Conservation (phyloP, 306 rosid species). For the Citrullus amarus region DNA sequence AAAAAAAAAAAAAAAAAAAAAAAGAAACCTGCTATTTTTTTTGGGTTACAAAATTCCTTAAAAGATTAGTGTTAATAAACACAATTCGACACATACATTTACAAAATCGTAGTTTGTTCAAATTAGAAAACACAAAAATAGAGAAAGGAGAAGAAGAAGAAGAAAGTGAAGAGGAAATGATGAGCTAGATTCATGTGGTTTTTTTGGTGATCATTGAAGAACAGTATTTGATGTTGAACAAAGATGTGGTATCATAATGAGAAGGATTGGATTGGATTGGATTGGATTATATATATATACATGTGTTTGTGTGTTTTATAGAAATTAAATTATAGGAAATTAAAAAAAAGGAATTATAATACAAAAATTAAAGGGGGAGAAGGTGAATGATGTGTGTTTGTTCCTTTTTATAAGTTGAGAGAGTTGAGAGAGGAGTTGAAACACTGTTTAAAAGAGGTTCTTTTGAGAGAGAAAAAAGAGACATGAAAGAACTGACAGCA, state of each 20-base stretch:
- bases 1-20: too few relatives aligned
- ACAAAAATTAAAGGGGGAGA: neutral
- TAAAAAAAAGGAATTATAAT: too few relatives aligned
- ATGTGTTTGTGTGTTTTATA: too few relatives aligned
- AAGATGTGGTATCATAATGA: neutral
- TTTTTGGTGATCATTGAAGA: neutral
- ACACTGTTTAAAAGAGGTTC: neutral
- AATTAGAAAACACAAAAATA: too few relatives aligned
- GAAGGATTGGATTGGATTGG: neutral
- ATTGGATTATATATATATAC: too few relatives aligned
- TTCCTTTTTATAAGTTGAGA: neutral
- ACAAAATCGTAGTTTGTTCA: too few relatives aligned
- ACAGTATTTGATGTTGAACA: neutral
- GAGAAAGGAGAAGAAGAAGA: too few relatives aligned
- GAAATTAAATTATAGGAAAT: neutral
- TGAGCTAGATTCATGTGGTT: neutral
- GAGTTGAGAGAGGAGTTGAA: neutral
- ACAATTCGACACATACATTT: too few relatives aligned
- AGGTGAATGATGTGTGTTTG: neutral
- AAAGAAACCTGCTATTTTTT: too few relatives aligned
- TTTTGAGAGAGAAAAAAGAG: neutral
- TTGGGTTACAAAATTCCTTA: too few relatives aligned
- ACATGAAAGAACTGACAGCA: constrained; percentile 1
- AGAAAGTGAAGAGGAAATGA: neutral
- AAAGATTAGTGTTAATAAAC: too few relatives aligned